A percentile compares a stretch with the other conserved stretches of the same genome.
phyloP scores from a whole-genome alignment of 2,329 filamentous ascomycete species.

The Mariannaea elegans region DNA sequence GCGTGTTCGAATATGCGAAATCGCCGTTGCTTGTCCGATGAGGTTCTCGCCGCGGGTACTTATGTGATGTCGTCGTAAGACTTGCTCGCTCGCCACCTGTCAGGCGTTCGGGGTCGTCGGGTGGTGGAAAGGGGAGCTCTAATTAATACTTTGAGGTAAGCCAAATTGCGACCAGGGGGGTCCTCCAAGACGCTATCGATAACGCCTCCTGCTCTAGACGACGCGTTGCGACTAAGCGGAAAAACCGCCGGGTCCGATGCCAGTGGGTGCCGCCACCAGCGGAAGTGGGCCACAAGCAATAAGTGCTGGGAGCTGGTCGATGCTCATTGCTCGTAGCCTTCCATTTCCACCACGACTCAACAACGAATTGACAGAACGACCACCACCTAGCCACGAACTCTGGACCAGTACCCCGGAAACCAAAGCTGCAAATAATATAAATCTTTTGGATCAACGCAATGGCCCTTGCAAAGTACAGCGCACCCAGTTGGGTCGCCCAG shows the following conservation, averaged over 20 bases:
- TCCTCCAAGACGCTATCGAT: constrained; percentile 34
- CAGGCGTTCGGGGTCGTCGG: constrained; percentile 37
- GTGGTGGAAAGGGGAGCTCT: constrained; percentile 39
- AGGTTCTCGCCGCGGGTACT: constrained; percentile 4
- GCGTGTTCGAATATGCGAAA: constrained; percentile 13
- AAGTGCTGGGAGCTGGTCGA: constrained; percentile 26
- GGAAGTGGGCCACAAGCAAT: constrained; percentile 26
- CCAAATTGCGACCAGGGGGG: constrained; percentile 32
- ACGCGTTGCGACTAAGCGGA: constrained; percentile 39
- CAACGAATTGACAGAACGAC: constrained; percentile 1
- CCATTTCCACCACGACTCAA: neutral
- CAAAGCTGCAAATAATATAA: neutral
- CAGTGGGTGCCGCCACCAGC: constrained; percentile 15
- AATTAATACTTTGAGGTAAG: constrained; percentile 28
- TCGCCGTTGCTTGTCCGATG: neutral
- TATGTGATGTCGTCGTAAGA: constrained; percentile 27
- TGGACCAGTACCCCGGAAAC: neutral
- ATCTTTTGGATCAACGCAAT: constrained; percentile 20
- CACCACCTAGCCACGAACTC: neutral
- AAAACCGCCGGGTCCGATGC: constrained; percentile 28
- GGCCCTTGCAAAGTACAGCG: constrained; percentile 47
- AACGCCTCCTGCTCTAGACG: constrained; percentile 22
- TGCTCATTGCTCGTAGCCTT: constrained; percentile 15
- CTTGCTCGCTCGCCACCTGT: constrained; percentile 30
- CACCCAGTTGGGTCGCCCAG: constrained; percentile 83